Evolutionary conservation across 2,329 filamentous ascomycete genomes (phyloP), one percentile per base, ranked within the genome.

Genomic region (Cladosporium sphaerospermum): DNA sequence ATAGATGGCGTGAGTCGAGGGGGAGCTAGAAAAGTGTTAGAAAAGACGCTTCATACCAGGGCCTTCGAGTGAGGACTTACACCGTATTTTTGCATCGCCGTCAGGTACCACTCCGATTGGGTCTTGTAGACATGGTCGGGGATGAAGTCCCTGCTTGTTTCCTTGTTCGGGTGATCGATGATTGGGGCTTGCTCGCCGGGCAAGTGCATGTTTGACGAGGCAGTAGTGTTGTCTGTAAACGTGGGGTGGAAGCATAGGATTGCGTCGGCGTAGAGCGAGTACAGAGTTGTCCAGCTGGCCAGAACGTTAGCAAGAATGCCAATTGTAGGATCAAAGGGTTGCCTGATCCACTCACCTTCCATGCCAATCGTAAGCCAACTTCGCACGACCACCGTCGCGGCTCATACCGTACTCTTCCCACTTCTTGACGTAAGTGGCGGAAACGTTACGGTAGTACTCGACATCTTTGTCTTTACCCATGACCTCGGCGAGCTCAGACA

Each of bases 231-330:
- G 39, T 54, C 54, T 32, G 61, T 59, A 61, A 62, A 13, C 64
- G 64, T 45, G 73, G 58, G 76, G 62, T 91, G 87, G 75, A 93
- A 93, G 72, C 88, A 93, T 33, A 93, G 80, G 18, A 92, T 75
- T 28, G 81, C 82, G 71, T 95, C 89, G 11, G 85, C 82, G 71
- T 89, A 95, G 23, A 95, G 78, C 65, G 90, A 92, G 75, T 95
- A 95, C 34, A 95, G 78, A 0, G 86, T 89, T 6, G 87, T 89
- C 86, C 87, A 91, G 47, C 85, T 88, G 23, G 23, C 4, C 23
- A 28, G 23, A 28, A 28, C 5, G 23, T 28, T 28, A 28, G 23
- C 23, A 28, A 28, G 23, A 28, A 28, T 28, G 23, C 23, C 23
- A 28, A 28, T 28, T 28, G 23, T 28, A 28, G 23, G 23, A 7